These are phyloP conservation scores for Candida tropicalis DNA, from an alignment of 1,139 yeast genomes.

Conservation along the genomic window DNA sequence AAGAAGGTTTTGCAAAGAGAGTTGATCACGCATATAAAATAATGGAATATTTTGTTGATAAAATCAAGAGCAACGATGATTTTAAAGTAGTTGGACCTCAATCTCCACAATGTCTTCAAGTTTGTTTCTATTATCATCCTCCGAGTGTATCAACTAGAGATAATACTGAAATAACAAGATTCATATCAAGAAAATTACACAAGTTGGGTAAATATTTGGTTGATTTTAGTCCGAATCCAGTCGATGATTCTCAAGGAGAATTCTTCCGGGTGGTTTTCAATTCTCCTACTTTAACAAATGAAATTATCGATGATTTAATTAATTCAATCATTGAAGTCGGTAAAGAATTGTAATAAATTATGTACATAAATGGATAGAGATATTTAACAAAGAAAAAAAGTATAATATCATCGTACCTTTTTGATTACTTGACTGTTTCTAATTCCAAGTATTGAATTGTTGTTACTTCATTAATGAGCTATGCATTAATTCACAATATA, in stretches of 20 bases:
- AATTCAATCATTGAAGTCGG: conserved; percentile 34
- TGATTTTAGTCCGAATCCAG: conserved; percentile 80
- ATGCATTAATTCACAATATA: too few species aligned
- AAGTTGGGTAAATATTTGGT: conserved; percentile 65
- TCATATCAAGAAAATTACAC: conserved; percentile 65
- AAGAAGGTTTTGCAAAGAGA: conserved; percentile 54
- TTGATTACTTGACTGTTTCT: too few species aligned
- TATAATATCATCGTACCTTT: too few species aligned
- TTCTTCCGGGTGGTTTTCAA: conserved; percentile 85
- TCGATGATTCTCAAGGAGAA: conserved; percentile 60
- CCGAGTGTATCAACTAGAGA: conserved; percentile 26
- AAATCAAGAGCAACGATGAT: conserved; percentile 33
- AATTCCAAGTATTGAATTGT: too few species aligned
- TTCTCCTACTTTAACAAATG: conserved; percentile 59
- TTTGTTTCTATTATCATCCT: conserved; percentile 76
- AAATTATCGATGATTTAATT: conserved; percentile 42
- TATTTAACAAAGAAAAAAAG: too few species aligned
- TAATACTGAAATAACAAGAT: conserved; percentile 63
- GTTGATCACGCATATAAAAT: conserved; percentile 74
- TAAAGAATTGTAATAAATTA: conserved; percentile 13
- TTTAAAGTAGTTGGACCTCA: conserved; percentile 53
- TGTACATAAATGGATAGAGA: too few species aligned
- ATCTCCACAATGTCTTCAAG: conserved; percentile 81
- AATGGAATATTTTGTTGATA: conserved; percentile 59
- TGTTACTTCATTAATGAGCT: too few species aligned